These are phyloP conservation scores for Cytospora paraplurivora DNA, from an alignment of 2,329 filamentous ascomycete species.

Conservation along the genomic window DNA sequence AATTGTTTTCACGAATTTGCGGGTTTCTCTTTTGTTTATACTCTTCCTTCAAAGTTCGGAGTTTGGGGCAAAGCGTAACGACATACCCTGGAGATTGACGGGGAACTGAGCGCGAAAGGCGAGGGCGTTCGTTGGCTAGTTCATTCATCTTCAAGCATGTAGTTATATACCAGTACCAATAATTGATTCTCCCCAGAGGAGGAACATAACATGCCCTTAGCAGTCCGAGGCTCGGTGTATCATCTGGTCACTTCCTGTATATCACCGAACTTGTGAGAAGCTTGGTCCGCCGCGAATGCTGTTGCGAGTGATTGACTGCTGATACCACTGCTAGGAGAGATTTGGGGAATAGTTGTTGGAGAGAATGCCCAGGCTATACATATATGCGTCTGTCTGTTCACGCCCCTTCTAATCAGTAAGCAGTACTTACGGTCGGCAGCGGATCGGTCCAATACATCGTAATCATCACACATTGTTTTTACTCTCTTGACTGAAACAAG, in stretches of 20 bases:
- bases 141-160: too few species aligned
- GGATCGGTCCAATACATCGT: not conserved
- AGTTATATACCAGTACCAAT: too few species aligned
- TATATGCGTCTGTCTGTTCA: not conserved
- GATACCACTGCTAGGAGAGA: not conserved
- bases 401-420: not conserved
- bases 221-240: too few species aligned
- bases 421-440: not conserved
- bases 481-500: not conserved
- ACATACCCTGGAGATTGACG: not conserved
- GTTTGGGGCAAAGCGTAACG: not conserved
- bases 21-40: not conserved
- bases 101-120: not conserved
- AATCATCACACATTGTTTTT: not conserved
- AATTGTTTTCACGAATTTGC: slow-evolving; percentile 7
- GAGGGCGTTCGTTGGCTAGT: too few species aligned
- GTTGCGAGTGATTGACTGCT: too few species aligned
- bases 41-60: not conserved
- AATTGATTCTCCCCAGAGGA: too few species aligned
- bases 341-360: not conserved
- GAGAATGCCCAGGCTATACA: not conserved
- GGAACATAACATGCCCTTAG: too few species aligned
- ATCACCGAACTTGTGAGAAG: too few species aligned
- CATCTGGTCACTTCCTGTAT: too few species aligned
- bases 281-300: too few species aligned